A percentile compares a stretch with the other conserved stretches of the same genome.
Conservation (phyloP, 352 stramenopile genomes). For the Globisporangium viniferum region DNA sequence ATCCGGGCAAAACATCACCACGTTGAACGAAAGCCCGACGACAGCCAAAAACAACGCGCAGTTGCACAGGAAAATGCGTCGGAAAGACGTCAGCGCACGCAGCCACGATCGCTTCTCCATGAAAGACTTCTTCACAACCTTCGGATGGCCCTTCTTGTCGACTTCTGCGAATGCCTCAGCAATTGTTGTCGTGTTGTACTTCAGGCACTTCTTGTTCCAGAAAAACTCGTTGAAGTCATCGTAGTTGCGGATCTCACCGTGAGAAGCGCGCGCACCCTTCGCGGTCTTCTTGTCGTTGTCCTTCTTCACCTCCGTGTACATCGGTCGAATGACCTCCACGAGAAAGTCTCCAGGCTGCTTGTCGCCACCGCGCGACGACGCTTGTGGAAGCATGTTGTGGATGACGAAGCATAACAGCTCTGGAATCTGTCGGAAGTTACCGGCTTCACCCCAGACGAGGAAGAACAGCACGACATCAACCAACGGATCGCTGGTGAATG, state of each 20-base stretch:
- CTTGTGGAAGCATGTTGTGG: conserved; percentile 73
- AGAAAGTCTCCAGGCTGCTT: conserved; percentile 73
- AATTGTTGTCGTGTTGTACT: conserved; percentile 68
- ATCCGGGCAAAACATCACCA: conserved; percentile 78
- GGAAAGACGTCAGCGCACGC: conserved; percentile 73
- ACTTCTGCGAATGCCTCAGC: conserved; percentile 64
- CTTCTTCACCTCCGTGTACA: conserved; percentile 81
- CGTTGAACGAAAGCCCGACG: conserved; percentile 65
- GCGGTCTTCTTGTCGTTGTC: conserved; percentile 89
- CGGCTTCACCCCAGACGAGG: conserved; percentile 82
- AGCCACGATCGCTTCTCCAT: conserved; percentile 77
- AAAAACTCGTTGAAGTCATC: conserved; percentile 91
- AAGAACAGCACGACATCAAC: conserved; percentile 84
- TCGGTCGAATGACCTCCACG: conserved; percentile 70
- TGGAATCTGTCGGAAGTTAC: conserved; percentile 80
- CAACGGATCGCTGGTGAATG: conserved; percentile 72
- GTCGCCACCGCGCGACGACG: conserved; percentile 46
- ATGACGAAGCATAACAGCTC: conserved; percentile 81
- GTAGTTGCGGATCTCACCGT: conserved; percentile 83
- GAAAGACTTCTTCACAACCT: conserved; percentile 85
- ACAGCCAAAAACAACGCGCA: conserved; percentile 65
- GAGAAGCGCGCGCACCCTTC: conserved; percentile 64
- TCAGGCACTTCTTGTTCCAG: conserved; percentile 85
- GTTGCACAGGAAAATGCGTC: conserved; percentile 84
- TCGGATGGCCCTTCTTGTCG: conserved; percentile 80